These are phyloP conservation scores for Pseudopithomyces chartarum DNA, from an alignment of 2,329 filamentous ascomycete species.

Conservation along the genomic window DNA sequence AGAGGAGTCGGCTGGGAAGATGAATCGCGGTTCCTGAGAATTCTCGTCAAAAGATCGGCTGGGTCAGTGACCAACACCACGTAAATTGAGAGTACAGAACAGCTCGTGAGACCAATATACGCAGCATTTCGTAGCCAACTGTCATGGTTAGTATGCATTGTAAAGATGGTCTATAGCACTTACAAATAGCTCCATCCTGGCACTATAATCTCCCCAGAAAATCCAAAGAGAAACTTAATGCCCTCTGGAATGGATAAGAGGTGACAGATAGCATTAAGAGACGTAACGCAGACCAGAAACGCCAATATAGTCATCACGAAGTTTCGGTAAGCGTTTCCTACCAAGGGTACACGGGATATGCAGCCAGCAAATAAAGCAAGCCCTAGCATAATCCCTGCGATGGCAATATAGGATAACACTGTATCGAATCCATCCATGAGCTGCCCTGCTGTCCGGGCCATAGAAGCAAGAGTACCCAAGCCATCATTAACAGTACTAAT, in stretches of 20 bases:
- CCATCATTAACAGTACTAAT: conserved; percentile 1
- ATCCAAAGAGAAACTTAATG: too few relatives aligned
- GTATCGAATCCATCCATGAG: background rate
- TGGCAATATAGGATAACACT: background rate
- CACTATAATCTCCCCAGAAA: background rate
- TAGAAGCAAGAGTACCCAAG: conserved; percentile 5
- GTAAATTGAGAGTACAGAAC: background rate
- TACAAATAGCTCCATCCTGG: background rate
- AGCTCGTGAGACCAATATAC: background rate
- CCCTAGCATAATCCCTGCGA: background rate
- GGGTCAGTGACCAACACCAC: too few relatives aligned
- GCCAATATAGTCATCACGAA: background rate
- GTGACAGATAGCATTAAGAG: background rate
- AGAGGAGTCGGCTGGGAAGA: background rate
- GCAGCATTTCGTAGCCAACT: background rate
- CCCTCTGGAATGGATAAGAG: background rate
- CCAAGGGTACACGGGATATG: background rate
- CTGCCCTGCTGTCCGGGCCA: background rate
- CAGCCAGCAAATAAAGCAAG: background rate
- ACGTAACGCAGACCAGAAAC: background rate
- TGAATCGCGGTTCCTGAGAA: too few relatives aligned
- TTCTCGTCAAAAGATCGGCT: too few relatives aligned
- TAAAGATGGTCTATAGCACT: background rate
- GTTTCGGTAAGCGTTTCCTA: background rate
- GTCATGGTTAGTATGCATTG: background rate